Evolutionary conservation across 23 red algal species (phyloP), one percentile per base, ranked within the genome.

Genomic region (Gracilaria domingensis): DNA sequence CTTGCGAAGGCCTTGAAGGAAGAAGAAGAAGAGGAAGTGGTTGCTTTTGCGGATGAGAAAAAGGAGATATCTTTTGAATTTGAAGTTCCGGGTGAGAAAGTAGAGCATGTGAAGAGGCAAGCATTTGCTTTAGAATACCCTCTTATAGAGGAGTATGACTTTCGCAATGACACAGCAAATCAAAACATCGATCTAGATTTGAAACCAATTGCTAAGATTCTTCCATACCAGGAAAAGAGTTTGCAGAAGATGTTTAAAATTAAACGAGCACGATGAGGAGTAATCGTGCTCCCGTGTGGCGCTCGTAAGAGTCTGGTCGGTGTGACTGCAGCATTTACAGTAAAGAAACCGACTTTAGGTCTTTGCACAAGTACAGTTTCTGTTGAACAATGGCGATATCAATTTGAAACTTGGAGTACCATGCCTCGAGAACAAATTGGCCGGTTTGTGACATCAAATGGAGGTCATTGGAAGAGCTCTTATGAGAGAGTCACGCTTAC

Each of bases 161-260:
- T 98, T 54, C 90, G 97, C 23, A 96, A 96, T 64, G 97, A 98
- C 64, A 91, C 89, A 11, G 59, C 50, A 5, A 98, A 98, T 73
- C 50, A 58, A 37, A 86, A 67, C 28, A 95, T 95, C 30, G 91
- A 87, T 67, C 87, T 98, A 44, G 97, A 98, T 56, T 80, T 98
- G 36, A 98, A 96, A 76, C 93, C 97, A 56, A 93, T 91, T 49
- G 93, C 97, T 18, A 83, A 88, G 58, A 91, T 98, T 48, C 97
- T 93, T 21, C 97, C 97, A 23, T 98, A 98, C 54, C 97, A 98
- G 79, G 97, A 98, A 66, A 98, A 98, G 73, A 94, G 89, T 45
- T 84, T 98, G 62, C 85, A 94, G 39, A 98, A 98, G 81, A 98
- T 98, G 97, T 98, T 98, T 95, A 93, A 93, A 66, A 98, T 96